Evolutionary conservation across 805 yeast species (phyloP), one percentile per base, ranked within the genome.

Genomic region (Pichia deserticola): DNA sequence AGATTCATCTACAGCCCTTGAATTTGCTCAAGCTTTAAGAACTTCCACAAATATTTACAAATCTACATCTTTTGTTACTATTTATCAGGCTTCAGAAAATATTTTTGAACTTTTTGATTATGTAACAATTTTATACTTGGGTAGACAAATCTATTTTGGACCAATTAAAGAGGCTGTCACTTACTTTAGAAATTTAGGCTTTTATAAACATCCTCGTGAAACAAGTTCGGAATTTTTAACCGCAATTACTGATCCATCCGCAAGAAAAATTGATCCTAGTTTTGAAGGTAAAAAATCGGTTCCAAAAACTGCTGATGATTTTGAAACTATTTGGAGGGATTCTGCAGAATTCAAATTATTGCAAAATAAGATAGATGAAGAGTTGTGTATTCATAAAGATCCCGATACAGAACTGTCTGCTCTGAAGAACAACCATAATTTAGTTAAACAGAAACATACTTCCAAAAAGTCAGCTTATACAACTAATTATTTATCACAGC

Each of bases 1-100:
- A 56, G 87, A 81, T 66, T 76, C 86, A 8, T 80, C 86, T 12
- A 81, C 86, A 20, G 87, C 87, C 13, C 71, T 82, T 52, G 87
- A 82, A 64, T 81, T 78, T 54, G 74, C 76, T 30, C 76, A 78
- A 58, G 77, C 84, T 32, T 69, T 82, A 52, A 77, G 81, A 66
- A 73, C 82, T 3, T 73, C 79, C 8, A 80, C 86, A 1, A 77
- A 79, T 54, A 62, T 81, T 62, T 64, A 77, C 53, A 72, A 77
- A 42, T 68, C 77, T 11, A 72, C 84, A 13, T 79, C 84, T 11
- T 63, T 82, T 53, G 80, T 82, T 49, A 81, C 86, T 33, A 79
- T 81, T 54, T 82, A 82, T 59, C 88, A 82, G 63, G 84, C 86
- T 40, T 78, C 84, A 52, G 82, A 82, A 64, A 79, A 75, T 52